These are phyloP conservation scores for Zymoseptoria ardabiliae DNA, from an alignment of 2,329 filamentous ascomycete genomes.

Conservation along the genomic window DNA sequence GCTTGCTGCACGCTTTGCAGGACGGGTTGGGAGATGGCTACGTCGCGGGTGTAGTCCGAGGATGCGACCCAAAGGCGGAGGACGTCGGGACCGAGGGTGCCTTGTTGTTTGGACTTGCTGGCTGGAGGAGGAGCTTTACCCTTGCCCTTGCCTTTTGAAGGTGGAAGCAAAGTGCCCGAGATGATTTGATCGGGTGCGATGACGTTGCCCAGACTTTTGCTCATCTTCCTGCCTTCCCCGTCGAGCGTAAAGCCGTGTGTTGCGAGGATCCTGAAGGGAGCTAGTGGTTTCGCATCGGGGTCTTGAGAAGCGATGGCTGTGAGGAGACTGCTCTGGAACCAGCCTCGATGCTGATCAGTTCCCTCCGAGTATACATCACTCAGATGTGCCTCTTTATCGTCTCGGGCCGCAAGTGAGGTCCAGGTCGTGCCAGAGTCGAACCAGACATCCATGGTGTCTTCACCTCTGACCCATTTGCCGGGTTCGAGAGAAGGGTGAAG, in stretches of 20 bases:
- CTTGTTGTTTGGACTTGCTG: conserved; percentile 19
- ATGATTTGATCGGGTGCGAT: conserved; percentile 78
- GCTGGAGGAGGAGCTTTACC: conserved; percentile 32
- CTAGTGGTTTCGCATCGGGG: conserved; percentile 33
- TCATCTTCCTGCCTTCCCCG: conserved; percentile 91
- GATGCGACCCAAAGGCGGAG: conserved; percentile 86
- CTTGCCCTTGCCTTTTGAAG: conserved; percentile 37
- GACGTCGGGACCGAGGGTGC: conserved; percentile 68
- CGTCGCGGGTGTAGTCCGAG: conserved; percentile 84
- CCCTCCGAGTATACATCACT: conserved; percentile 92
- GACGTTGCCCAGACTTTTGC: conserved; percentile 88
- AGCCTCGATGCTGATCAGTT: conserved; percentile 90
- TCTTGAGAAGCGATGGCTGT: conserved; percentile 67
- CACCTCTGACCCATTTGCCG: conserved; percentile 62
- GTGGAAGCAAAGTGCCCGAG: conserved; percentile 68
- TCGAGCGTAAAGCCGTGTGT: conserved; percentile 96
- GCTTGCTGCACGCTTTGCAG: conserved; percentile 68
- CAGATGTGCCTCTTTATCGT: conserved; percentile 32
- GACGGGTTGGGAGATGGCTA: conserved; percentile 70
- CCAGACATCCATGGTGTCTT: conserved; percentile 99
- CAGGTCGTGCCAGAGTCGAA: conserved; percentile 97
- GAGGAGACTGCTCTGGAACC: conserved; percentile 94
- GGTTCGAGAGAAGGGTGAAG: conserved; percentile 55
- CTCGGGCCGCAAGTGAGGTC: conserved; percentile 46
- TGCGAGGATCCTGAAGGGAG: conserved; percentile 83